Percentiles rank a stretch among this genome's conserved stretches.
These are phyloP conservation scores for Metarhizium guizhouense DNA, from an alignment of 2,329 filamentous ascomycete genomes.

Conservation along the genomic window DNA sequence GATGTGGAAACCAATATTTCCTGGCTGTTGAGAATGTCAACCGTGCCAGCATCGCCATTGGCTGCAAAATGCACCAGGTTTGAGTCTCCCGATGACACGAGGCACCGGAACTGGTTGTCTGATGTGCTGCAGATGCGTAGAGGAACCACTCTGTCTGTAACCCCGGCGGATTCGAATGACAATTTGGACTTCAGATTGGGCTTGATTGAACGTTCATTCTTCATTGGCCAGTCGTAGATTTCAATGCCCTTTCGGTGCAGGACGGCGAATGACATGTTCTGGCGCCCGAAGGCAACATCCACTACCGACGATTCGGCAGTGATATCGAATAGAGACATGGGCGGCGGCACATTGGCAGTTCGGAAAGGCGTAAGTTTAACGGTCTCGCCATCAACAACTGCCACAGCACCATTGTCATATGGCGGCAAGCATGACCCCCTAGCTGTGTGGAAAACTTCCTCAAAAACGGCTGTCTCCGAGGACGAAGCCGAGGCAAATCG, in stretches of 20 bases:
- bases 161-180: conserved; percentile 24
- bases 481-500: conserved; percentile 50
- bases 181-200: conserved; percentile 32
- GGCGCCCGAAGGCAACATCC: conserved; percentile 65
- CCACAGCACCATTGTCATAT: conserved; percentile 68
- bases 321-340: conserved; percentile 79
- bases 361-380: conserved; percentile 82
- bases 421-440: conserved; percentile 62
- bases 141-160: conserved; percentile 14
- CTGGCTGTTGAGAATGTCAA: conserved; percentile 11
- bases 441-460: conserved; percentile 60
- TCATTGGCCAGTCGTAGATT: conserved; percentile 60
- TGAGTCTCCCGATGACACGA: conserved; percentile 20
- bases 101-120: conserved; percentile 19
- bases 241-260: conserved; percentile 59
- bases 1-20: conserved; percentile 20
- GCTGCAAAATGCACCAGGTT: conserved; percentile 16
- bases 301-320: conserved; percentile 51
- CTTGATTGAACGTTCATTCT: conserved; percentile 39
- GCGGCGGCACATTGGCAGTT: conserved; percentile 78
- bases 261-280: conserved; percentile 59
- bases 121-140: conserved; percentile 24
- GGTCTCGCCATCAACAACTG: conserved; percentile 71
- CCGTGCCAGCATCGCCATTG: conserved; percentile 7
- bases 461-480: conserved; percentile 45